Evolutionary conservation across 164 flowering plant species (phyloP), one percentile per base, ranked within the genome.

Genomic region (Cinnamomum chago): DNA sequence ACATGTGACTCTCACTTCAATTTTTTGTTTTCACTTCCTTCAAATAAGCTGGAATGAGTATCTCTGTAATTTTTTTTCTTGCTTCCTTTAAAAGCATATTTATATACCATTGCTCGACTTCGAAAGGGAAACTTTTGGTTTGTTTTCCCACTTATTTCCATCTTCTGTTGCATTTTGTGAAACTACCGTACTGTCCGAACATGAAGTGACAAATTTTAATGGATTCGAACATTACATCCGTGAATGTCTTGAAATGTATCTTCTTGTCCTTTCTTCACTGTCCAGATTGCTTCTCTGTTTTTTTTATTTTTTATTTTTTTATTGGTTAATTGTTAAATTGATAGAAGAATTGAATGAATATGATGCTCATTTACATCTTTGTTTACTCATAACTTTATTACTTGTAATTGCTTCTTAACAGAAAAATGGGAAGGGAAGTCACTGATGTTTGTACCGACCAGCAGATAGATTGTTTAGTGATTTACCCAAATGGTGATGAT

Each of bases 361-460:
- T 64, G n/a, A 58, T 64, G 67, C 2, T 65, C 35, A 65, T 25
- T 25, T 11, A 23, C 24, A 30, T 27, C 47, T 18, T 28, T 20
- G 35, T 13, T 30, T 20, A 67, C 69, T 30, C 20, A 13, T 28
- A 67, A 14, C 33, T 4, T 67, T 28, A 28, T 55, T 67, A 67
- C 40, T 33, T 67, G 67, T 64, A 18, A 25, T 60, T 60, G 1
- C 17, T 70, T 76, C 55, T 65, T 85, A 87, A 40, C 87, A 89
- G 94, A 80, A 60, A 65, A 68, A 93, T 90, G 95, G 90, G 90
- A 50, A 84, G 89, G 73, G 90, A 90, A 79, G 76, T 89, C 65
- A 68, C 73, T 28, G 86, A 81, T 71, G 79, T 74, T 58, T 80
- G 77, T 52, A 85, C 84, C 82, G 91, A 91, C 73, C 86, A 87